These are phyloP conservation scores for Colletotrichum noveboracense DNA, from an alignment of 2,329 filamentous ascomycete species.

Conservation along the genomic window DNA sequence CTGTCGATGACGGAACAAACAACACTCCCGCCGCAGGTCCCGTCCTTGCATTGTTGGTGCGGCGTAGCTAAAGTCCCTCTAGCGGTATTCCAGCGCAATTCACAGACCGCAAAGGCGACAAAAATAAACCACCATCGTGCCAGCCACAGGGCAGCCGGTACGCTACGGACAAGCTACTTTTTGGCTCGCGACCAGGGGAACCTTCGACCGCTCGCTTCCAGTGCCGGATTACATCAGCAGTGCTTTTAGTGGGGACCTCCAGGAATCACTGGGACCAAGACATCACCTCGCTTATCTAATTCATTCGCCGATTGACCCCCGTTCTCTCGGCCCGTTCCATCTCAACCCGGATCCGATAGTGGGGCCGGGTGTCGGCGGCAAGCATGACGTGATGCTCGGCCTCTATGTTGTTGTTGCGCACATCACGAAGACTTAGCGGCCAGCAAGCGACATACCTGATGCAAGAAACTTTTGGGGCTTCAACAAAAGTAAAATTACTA, in stretches of 20 bases:
- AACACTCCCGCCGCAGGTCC: background rate
- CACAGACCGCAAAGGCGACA: background rate
- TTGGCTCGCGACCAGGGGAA: background rate
- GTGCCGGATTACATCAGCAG: constrained; percentile 1
- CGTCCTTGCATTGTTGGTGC: background rate
- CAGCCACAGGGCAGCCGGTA: constrained; percentile 7
- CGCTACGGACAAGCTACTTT: background rate
- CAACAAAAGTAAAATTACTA: too few relatives aligned
- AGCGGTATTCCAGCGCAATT: background rate
- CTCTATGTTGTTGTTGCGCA: background rate
- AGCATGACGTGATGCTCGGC: background rate
- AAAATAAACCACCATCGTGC: background rate
- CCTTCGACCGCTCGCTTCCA: background rate
- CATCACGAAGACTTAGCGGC: too few relatives aligned
- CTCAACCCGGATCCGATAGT: background rate
- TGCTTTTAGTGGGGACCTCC: background rate
- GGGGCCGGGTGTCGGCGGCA: background rate
- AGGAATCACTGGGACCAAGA: background rate
- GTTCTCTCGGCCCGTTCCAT: background rate
- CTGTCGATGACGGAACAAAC: background rate
- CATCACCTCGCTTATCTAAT: background rate
- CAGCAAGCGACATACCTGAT: too few relatives aligned
- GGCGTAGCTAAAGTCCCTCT: background rate
- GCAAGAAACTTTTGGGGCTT: too few relatives aligned
- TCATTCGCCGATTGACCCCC: background rate